phyloP scores from a whole-genome alignment of 2,329 filamentous ascomycete species.

The Apiospora pterosperma region DNA sequence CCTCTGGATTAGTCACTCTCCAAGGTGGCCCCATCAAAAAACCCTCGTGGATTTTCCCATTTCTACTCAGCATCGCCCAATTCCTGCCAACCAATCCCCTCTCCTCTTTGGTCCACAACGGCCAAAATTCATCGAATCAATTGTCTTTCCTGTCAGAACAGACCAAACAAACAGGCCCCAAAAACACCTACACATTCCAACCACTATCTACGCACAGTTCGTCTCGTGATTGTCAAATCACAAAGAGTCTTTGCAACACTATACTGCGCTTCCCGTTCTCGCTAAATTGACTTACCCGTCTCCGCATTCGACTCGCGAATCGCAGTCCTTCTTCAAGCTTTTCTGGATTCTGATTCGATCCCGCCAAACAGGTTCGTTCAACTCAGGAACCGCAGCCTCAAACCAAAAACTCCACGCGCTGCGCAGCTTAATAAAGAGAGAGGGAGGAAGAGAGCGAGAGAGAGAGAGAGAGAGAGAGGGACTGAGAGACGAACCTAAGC shows the following conservation, averaged over 20 bases:
- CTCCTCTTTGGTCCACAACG: constrained; percentile 25
- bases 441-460: not conserved
- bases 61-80: constrained; percentile 30
- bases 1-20: constrained; percentile 30
- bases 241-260: not conserved
- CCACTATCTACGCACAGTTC: constrained; percentile 1
- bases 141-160: constrained; percentile 14
- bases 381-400: constrained; percentile 2
- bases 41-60: constrained; percentile 23
- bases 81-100: constrained; percentile 33
- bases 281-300: constrained; percentile 9
- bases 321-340: constrained; percentile 2
- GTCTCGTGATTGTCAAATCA: constrained; percentile 9
- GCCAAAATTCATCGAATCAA: constrained; percentile 31
- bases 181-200: constrained; percentile 3
- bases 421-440: not conserved
- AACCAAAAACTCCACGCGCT: not conserved
- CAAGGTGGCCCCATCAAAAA: constrained; percentile 27
- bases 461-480: not conserved
- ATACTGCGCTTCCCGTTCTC: constrained; percentile 3
- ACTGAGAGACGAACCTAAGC: not conserved
- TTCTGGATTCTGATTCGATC: constrained; percentile 13
- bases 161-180: not conserved
- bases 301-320: constrained; percentile 8
- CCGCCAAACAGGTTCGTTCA: constrained; percentile 6